phyloP scores from a whole-genome alignment of 306 rosid species.

The Vigna angularis region DNA sequence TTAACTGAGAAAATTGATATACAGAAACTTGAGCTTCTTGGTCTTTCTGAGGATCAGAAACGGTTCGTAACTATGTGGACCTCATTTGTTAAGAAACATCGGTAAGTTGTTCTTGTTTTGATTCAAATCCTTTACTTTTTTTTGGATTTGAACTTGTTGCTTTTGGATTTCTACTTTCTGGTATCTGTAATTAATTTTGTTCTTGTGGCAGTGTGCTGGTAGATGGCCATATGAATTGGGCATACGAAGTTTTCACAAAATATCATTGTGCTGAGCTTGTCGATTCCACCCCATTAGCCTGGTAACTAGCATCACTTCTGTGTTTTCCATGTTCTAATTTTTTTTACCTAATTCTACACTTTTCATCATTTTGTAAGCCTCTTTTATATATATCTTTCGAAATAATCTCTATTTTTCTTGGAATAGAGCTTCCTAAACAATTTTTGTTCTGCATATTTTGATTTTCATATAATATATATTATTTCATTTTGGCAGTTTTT shows the following conservation, averaged over 20 bases:
- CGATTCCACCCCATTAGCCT: slow-evolving; percentile 47
- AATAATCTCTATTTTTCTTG: too few relatives aligned
- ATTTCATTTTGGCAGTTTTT: background rate
- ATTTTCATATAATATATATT: slow-evolving; percentile 6
- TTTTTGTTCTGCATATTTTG: too few relatives aligned
- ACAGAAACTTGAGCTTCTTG: slow-evolving; percentile 79
- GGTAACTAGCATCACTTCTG: slow-evolving; percentile 55
- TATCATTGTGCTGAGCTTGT: slow-evolving; percentile 63
- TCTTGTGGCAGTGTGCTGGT: slow-evolving; percentile 70
- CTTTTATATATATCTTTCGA: too few relatives aligned
- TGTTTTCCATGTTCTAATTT: slow-evolving; percentile 20
- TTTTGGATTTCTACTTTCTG: slow-evolving; percentile 34
- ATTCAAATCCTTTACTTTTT: slow-evolving; percentile 17
- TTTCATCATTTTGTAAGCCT: background rate
- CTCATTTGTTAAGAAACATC: slow-evolving; percentile 74
- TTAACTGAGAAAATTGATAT: slow-evolving; percentile 29
- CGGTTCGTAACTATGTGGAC: slow-evolving; percentile 82
- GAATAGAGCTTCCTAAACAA: background rate
- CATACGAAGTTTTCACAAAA: slow-evolving; percentile 78
- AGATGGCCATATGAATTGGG: slow-evolving; percentile 86
- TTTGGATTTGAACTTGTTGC: background rate
- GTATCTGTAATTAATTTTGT: slow-evolving; percentile 35
- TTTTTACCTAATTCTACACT: background rate
- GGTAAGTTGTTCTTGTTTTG: slow-evolving; percentile 49
- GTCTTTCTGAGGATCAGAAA: slow-evolving; percentile 64